Evolutionary conservation across 2,329 filamentous ascomycete genomes (phyloP).

Genomic region (Cyclaneusma minus): DNA sequence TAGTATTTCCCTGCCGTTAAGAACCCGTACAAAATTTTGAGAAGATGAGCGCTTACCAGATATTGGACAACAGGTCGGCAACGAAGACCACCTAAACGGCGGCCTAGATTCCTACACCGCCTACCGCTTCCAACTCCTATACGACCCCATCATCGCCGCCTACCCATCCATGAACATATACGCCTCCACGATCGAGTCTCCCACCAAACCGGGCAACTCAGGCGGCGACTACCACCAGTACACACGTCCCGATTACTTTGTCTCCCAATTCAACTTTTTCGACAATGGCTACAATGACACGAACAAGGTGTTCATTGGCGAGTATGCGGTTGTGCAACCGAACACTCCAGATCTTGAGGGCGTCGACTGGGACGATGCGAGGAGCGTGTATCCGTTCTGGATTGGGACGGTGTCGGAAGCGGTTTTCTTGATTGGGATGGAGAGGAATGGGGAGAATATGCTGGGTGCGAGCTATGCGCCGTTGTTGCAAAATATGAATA

Average conservation of each 20-base stretch:
- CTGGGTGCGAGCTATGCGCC: conserved; percentile 14
- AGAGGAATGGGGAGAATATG: conserved; percentile 13
- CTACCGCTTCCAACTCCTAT: conserved; percentile 29
- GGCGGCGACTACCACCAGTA: conserved; percentile 13
- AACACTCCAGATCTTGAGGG: conserved; percentile 8
- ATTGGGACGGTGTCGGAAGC: conserved; percentile 14
- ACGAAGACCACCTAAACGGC: conserved; percentile 32
- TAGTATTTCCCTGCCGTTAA: conserved; percentile 18
- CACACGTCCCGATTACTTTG: conserved; percentile 11
- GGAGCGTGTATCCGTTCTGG: conserved; percentile 10
- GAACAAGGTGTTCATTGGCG: conserved; percentile 12
- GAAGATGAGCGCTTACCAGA: too few relatives aligned
- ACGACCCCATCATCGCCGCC: conserved; percentile 25
- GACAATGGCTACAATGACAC: conserved; percentile 6
- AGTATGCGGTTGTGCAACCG: conserved; percentile 13
- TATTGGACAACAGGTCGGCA: conserved; percentile 14
- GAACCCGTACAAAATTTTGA: neutral
- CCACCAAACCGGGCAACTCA: conserved; percentile 1
- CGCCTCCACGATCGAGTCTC: too few relatives aligned
- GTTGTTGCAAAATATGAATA: conserved; percentile 14
- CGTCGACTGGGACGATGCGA: conserved; percentile 6
- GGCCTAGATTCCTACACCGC: conserved; percentile 21
- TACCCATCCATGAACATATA: conserved; percentile 28
- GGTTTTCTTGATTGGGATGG: conserved; percentile 11
- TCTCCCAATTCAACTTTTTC: conserved; percentile 9